Evolutionary conservation across 176 grass and related monocot genomes (phyloP).

Genomic region (Neostapfia colusana): DNA sequence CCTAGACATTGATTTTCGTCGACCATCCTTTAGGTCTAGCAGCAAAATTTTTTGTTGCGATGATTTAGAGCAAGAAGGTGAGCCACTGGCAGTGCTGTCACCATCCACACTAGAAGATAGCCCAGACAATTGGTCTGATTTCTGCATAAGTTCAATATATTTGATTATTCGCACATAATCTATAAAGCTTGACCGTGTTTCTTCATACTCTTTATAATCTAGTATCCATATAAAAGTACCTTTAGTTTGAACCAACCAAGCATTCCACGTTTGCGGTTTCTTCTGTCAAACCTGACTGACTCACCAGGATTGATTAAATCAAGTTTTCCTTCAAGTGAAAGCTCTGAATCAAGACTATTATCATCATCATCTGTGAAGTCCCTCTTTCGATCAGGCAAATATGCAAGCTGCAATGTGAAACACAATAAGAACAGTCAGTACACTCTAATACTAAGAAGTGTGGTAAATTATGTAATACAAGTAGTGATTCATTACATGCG

Average conservation of each 20-base stretch:
- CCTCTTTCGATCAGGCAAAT: conserved; percentile 88
- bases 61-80: conserved; percentile 67
- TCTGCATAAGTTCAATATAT: conserved; percentile 54
- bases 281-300: conserved; percentile 66
- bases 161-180: conserved; percentile 24
- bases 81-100: conserved; percentile 71
- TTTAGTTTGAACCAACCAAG: conserved; percentile 96
- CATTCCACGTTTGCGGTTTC: conserved; percentile 86
- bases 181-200: background rate
- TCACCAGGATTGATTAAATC: conserved; percentile 63
- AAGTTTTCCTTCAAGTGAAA: conserved; percentile 74
- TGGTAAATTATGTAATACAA: conserved; percentile 19
- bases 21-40: conserved; percentile 82
- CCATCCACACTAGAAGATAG: conserved; percentile 54
- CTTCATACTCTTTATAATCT: conserved; percentile 3
- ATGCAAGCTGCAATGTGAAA: conserved; percentile 76
- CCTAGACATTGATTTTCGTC: conserved; percentile 83
- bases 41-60: conserved; percentile 72
- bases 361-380: conserved; percentile 75
- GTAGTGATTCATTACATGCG: conserved; percentile 13
- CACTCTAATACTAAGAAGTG: background rate
- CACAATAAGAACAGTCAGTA: conserved; percentile 29
- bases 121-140: conserved; percentile 71
- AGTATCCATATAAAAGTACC: conserved; percentile 45
- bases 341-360: conserved; percentile 80